Evolutionary conservation across 2,329 filamentous ascomycete genomes (phyloP), one percentile per base, ranked within the genome.

Genomic region (Pyricularia grisea): DNA sequence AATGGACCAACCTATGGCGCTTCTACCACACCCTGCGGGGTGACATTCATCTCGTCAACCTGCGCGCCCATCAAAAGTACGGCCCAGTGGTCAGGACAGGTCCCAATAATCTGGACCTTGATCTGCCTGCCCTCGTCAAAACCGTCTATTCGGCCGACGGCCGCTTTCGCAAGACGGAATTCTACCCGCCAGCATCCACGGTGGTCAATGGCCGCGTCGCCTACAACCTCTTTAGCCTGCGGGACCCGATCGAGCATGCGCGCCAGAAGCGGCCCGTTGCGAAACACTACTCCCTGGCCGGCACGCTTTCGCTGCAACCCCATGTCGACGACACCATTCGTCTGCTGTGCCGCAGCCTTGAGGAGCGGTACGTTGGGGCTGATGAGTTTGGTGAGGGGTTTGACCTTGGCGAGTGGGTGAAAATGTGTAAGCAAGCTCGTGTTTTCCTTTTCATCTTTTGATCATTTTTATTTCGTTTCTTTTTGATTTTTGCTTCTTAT

Each of bases 81-180:
- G 80, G 80, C 0, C 78, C 79, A 0, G 76, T 80, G 11, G 78
- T 82, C 3, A 78, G 79, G 9, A 77, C 81, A n/a, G 79, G 75
- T 0, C 81, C 81, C 4, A 79, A 79, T 58, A 70, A 78, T 2
- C 70, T 81, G 1, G 77, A 78, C 58, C 71, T 82, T 4, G 77
- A 80, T 67, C 73, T 76, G 0, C 79, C 80, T 0, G 76, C 78
- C 30, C 69, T 81, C 68, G 75, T 78, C 70, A 78, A 77, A 67
- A 75, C 74, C 0, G 71, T 81, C 10, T 82, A 80, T 60, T 76
- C 71, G 72, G 76, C 71, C 70, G n/a, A 79, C 76, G 75, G 70
- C 65, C 33, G 31, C 6, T 68, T 33, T 23, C n/a, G 30, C 30
- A 69, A 33, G 27, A 33, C 70, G 0, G 61, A 70, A 11, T 70